A percentile compares a stretch with the other conserved stretches of the same genome.
Evolutionary conservation across 257 asterid species (phyloP).

Genomic region (Fraxinus cuspidata): DNA sequence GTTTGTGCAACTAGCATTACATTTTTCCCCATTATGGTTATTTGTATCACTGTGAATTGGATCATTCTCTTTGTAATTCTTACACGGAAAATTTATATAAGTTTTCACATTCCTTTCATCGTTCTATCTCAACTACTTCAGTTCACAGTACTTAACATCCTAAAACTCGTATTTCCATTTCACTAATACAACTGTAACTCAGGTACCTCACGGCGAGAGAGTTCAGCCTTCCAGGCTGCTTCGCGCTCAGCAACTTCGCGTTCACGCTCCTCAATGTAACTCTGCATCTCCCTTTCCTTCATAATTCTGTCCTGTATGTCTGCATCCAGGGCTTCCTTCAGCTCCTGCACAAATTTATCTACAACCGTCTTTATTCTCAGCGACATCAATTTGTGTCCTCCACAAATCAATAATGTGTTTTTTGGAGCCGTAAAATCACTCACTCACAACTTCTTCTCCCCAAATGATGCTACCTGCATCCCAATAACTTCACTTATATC

Average conservation of each 20-base stretch:
- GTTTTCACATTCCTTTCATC: neutral
- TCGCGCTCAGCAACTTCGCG: conserved; percentile 99
- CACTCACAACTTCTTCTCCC: neutral
- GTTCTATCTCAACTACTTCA: neutral
- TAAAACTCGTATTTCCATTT: neutral
- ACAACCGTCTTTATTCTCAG: conserved; percentile 91
- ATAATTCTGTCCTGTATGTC: conserved; percentile 92
- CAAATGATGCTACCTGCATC: conserved; percentile 29
- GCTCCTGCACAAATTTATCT: conserved; percentile 92
- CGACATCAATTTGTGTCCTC: conserved; percentile 53
- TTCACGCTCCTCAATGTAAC: conserved; percentile 94
- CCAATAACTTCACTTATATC: neutral
- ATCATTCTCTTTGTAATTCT: neutral
- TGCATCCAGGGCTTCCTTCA: conserved; percentile 94
- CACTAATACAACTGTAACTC: neutral
- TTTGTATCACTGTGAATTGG: neutral
- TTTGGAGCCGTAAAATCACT: conserved; percentile 4
- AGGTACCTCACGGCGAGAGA: conserved; percentile 96
- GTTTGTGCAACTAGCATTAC: neutral
- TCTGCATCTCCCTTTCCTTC: conserved; percentile 99
- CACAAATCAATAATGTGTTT: neutral
- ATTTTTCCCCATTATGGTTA: neutral
- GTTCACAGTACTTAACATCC: neutral
- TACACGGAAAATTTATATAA: neutral
- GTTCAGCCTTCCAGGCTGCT: conserved; percentile 99